A percentile compares a stretch with the other conserved stretches of the same genome.
These are phyloP conservation scores for Eremomyces bilateralis DNA, from an alignment of 495 filamentous ascomycete genomes.

Conservation along the genomic window DNA sequence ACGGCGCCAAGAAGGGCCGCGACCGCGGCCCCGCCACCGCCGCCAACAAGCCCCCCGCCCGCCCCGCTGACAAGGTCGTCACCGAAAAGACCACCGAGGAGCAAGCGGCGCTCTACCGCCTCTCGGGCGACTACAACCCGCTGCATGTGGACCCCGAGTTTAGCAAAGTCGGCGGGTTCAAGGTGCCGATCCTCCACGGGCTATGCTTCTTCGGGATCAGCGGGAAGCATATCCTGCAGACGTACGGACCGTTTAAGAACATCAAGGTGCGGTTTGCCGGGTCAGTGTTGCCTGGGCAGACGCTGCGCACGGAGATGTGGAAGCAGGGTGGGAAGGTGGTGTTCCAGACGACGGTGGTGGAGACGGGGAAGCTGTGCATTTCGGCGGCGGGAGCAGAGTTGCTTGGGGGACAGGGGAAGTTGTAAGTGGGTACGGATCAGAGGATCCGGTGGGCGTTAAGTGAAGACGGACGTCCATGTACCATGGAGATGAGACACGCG, in stretches of 20 bases:
- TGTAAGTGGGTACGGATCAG: no score
- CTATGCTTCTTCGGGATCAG: constrained; percentile 88
- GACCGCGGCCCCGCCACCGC: constrained; percentile 62
- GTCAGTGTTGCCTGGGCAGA: constrained; percentile 81
- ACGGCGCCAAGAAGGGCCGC: constrained; percentile 55
- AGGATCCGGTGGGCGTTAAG: no score
- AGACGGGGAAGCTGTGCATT: constrained; percentile 91
- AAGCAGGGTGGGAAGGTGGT: constrained; percentile 73
- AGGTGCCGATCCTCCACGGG: constrained; percentile 83
- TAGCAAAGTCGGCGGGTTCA: constrained; percentile 88
- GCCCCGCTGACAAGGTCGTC: constrained; percentile 56
- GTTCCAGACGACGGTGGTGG: constrained; percentile 85
- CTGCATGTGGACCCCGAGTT: constrained; percentile 91
- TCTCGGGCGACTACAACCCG: constrained; percentile 84
- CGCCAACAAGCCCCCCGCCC: constrained; percentile 54
- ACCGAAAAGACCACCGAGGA: constrained; percentile 85
- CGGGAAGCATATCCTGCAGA: constrained; percentile 72
- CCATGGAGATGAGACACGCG: no score
- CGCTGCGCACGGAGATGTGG: constrained; percentile 94
- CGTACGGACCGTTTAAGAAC: constrained; percentile 70
- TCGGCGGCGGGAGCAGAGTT: constrained; percentile 74
- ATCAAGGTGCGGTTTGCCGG: constrained; percentile 95
- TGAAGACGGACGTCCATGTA: no score
- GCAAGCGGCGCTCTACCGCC: constrained; percentile 86
- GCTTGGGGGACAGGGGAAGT: constrained; percentile 30